Percentiles rank a stretch among this genome's conserved stretches.
These are phyloP conservation scores for Cicer pinnatifidum DNA, from an alignment of 306 rosid genomes.

Conservation along the genomic window DNA sequence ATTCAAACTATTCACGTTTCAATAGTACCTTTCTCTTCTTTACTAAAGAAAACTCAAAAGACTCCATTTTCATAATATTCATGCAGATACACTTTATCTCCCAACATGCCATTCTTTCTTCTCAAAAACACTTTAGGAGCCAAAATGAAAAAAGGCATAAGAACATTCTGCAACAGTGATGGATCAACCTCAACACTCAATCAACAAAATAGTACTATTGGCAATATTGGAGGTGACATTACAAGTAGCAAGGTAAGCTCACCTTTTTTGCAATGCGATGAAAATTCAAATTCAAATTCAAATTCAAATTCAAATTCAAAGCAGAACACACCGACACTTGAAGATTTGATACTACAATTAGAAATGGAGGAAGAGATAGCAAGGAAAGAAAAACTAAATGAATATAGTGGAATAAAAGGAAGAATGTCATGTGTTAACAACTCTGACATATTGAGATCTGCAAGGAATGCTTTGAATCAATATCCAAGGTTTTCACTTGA, in stretches of 20 bases:
- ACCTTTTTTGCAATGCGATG: conserved; percentile 26
- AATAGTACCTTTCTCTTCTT: conserved; percentile 16
- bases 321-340: conserved; percentile 60
- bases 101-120: conserved; percentile 68
- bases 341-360: conserved; percentile 68
- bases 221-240: conserved; percentile 28
- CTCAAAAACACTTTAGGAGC: conserved; percentile 76
- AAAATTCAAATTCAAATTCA: conserved; percentile 8
- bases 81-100: conserved; percentile 32
- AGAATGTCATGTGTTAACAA: conserved; percentile 83
- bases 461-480: conserved; percentile 87
- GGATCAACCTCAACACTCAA: conserved; percentile 58
- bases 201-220: conserved; percentile 50
- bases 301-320: conserved; percentile 29
- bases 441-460: conserved; percentile 78
- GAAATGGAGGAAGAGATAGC: conserved; percentile 76
- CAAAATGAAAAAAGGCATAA: conserved; percentile 77
- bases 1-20: conserved; percentile 72
- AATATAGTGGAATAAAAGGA: conserved; percentile 47
- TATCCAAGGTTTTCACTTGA: conserved; percentile 94
- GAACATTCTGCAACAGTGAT: conserved; percentile 68
- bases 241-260: conserved; percentile 48
- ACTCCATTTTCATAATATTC: conserved; percentile 44
- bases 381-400: conserved; percentile 53
- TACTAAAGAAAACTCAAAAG: conserved; percentile 45